phyloP scores from a whole-genome alignment of 1,139 yeast species.

The Ashbya aceris region DNA sequence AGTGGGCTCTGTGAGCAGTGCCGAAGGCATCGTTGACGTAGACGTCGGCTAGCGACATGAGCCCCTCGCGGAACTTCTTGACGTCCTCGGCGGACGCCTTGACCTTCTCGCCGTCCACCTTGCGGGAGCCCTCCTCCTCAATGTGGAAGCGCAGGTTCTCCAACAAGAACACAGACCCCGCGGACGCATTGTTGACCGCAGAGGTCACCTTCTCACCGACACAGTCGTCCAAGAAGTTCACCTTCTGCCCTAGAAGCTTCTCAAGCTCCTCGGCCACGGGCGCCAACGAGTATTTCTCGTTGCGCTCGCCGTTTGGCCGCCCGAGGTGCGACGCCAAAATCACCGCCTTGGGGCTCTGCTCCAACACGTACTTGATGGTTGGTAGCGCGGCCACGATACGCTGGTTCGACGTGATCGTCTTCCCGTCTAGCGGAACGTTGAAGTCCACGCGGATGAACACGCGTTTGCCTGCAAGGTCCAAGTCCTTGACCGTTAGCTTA shows the following conservation, averaged over 20 bases:
- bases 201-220: constrained; percentile 82
- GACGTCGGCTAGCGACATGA: constrained; percentile 87
- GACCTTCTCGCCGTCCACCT: constrained; percentile 79
- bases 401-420: constrained; percentile 94
- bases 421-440: constrained; percentile 95
- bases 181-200: constrained; percentile 58
- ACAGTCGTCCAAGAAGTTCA: constrained; percentile 73
- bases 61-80: constrained; percentile 72
- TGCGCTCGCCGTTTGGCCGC: constrained; percentile 89
- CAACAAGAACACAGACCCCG: constrained; percentile 62
- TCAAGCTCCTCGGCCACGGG: constrained; percentile 86
- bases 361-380: constrained; percentile 86
- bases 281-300: constrained; percentile 75
- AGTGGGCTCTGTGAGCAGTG: constrained; percentile 98
- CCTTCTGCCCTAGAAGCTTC: constrained; percentile 58
- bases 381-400: constrained; percentile 98
- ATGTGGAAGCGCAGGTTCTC: constrained; percentile 97
- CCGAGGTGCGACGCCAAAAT: constrained; percentile 94
- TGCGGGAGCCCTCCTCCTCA: constrained; percentile 91
- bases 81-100: constrained; percentile 83
- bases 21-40: constrained; percentile 97
- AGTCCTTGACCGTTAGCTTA: constrained; percentile 85
- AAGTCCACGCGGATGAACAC: constrained; percentile 96
- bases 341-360: constrained; percentile 80
- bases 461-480: constrained; percentile 76